A percentile compares a stretch with the other conserved stretches of the same genome.
phyloP scores from a whole-genome alignment of 2,329 filamentous ascomycete genomes.

The Rhinocladiella similis region DNA sequence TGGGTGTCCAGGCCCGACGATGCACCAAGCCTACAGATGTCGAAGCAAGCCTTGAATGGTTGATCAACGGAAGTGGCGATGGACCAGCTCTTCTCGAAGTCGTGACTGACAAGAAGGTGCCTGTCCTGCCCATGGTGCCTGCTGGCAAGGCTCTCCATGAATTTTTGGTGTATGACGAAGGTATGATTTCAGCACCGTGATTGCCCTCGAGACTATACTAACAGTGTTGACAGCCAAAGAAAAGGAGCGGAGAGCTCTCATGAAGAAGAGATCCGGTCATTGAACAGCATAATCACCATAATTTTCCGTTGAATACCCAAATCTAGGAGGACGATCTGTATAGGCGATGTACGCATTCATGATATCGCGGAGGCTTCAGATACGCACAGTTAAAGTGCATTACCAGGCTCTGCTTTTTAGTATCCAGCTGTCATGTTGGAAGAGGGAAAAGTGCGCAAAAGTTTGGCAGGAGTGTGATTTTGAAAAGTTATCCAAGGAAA shows the following conservation, averaged over 20 bases:
- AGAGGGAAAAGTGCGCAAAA: neutral
- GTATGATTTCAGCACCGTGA: constrained; percentile 48
- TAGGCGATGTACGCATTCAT: constrained; percentile 16
- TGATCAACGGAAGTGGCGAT: constrained; percentile 70
- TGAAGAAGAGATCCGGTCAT: constrained; percentile 45
- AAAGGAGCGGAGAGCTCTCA: constrained; percentile 64
- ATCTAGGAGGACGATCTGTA: constrained; percentile 5
- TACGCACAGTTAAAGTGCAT: neutral
- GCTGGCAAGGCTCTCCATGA: constrained; percentile 84
- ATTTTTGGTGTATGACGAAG: constrained; percentile 84
- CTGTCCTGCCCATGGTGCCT: constrained; percentile 97
- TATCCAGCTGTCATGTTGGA: neutral
- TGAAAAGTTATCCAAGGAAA: no score
- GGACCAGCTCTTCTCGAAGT: constrained; percentile 88
- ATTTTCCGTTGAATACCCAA: neutral
- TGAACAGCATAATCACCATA: constrained; percentile 1
- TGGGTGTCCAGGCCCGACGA: constrained; percentile 77
- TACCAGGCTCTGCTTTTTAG: neutral
- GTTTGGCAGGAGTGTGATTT: neutral
- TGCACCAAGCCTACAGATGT: constrained; percentile 75
- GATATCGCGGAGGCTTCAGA: neutral
- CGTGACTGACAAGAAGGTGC: constrained; percentile 74
- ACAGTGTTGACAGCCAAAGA: constrained; percentile 59
- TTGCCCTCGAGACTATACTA: constrained; percentile 1
- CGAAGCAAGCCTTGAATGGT: constrained; percentile 77